A percentile compares a stretch with the other conserved stretches of the same genome.
Conservation (phyloP, 2,329 filamentous ascomycete species). For the Aspergillus clavatus region DNA sequence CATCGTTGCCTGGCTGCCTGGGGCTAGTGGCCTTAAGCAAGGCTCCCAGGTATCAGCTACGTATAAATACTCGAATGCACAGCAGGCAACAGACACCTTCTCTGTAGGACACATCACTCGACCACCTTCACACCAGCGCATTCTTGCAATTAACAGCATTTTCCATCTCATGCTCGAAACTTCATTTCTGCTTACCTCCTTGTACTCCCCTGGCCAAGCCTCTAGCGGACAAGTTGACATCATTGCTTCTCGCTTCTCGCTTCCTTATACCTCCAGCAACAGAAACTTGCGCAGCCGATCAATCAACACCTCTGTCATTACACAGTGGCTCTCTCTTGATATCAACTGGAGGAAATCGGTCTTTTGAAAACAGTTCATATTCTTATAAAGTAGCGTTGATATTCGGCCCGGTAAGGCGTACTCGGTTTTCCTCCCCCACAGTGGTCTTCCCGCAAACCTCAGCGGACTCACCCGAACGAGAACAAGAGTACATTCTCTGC, state of each 20-base stretch:
- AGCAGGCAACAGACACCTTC: background rate
- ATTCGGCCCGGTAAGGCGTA: background rate
- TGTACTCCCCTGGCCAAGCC: background rate
- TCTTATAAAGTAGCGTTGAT: background rate
- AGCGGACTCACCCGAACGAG: background rate
- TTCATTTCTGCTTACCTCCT: too few species aligned
- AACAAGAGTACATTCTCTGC: background rate
- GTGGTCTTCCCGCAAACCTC: background rate
- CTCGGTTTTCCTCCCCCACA: background rate
- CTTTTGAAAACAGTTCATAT: background rate
- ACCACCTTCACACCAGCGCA: background rate
- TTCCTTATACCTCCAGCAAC: too few species aligned
- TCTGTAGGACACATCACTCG: background rate
- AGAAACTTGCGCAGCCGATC: too few species aligned
- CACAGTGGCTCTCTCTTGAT: too few species aligned
- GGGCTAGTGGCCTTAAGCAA: background rate
- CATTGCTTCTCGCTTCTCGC: background rate
- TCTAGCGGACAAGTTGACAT: background rate
- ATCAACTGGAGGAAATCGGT: too few species aligned
- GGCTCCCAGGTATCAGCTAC: background rate
- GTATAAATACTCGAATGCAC: background rate
- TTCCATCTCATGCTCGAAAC: background rate
- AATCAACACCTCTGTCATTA: too few species aligned
- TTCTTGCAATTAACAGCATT: background rate
- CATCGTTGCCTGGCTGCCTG: background rate